Evolutionary conservation across 1,284 basidiomycete genomes (phyloP).

Genomic region (Ceratorhiza oryzae-sativae): DNA sequence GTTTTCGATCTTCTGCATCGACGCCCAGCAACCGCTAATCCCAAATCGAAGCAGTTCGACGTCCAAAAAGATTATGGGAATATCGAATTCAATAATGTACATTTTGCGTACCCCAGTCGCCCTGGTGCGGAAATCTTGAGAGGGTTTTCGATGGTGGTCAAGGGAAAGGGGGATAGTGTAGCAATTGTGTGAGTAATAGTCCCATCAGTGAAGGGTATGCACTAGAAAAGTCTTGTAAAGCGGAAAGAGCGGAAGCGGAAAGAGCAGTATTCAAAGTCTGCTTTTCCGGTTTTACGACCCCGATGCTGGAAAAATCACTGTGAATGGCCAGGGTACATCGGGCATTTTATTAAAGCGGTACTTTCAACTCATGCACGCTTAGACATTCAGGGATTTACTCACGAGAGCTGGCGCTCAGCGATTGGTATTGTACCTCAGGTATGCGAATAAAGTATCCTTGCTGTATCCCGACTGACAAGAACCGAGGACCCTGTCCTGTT

Average conservation of each 20-base stretch:
- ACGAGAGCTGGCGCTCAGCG: constrained; percentile 82
- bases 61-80: constrained; percentile 61
- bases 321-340: constrained; percentile 80
- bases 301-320: constrained; percentile 77
- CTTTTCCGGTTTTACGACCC: constrained; percentile 95
- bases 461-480: not conserved
- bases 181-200: constrained; percentile 84
- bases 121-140: constrained; percentile 79
- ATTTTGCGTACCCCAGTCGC: constrained; percentile 88
- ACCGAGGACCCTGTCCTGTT: constrained; percentile 77
- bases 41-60: constrained; percentile 41
- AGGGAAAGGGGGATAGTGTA: constrained; percentile 79
- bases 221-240: no score
- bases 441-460: constrained; percentile 31
- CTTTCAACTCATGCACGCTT: not conserved
- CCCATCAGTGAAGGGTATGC: no score
- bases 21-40: constrained; percentile 69
- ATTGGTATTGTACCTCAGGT: constrained; percentile 89
- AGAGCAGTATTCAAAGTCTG: constrained; percentile 89
- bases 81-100: constrained; percentile 79
- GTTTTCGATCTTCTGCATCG: constrained; percentile 94
- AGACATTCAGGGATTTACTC: constrained; percentile 85
- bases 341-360: not conserved
- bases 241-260: constrained; percentile 89
- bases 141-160: constrained; percentile 77